These are phyloP conservation scores for Tripterygium wilfordii DNA, from an alignment of 177 flowering plant genomes.

Conservation along the genomic window DNA sequence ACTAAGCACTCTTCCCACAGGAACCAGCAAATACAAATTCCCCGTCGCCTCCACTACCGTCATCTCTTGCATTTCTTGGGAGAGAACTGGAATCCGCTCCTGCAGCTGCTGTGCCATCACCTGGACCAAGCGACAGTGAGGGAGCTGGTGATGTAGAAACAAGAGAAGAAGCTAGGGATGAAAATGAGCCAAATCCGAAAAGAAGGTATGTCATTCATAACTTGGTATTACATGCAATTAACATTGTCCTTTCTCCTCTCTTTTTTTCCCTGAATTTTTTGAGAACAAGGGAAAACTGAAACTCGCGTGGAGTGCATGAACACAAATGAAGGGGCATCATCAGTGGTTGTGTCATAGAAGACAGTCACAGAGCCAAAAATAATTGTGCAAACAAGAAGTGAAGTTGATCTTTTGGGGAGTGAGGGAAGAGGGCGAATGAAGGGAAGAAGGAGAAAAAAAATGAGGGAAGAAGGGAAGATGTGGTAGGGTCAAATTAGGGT, in stretches of 20 bases:
- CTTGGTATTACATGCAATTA: background rate
- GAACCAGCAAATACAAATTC: too few species aligned
- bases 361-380: conserved; percentile 83
- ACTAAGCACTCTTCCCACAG: too few species aligned
- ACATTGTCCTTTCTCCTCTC: background rate
- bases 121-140: conserved; percentile 46
- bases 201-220: conserved; percentile 48
- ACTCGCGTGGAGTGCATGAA: conserved; percentile 33
- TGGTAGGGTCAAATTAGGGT: too few species aligned
- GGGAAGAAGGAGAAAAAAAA: too few species aligned
- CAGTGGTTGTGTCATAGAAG: conserved; percentile 40
- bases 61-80: conserved; percentile 19
- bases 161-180: conserved; percentile 31
- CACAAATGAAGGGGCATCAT: conserved; percentile 32
- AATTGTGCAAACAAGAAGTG: conserved; percentile 93
- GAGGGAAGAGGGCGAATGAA: conserved; percentile 97
- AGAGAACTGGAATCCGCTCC: conserved; percentile 41
- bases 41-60: too few species aligned
- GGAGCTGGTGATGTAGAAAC: conserved; percentile 38
- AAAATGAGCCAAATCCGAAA: conserved; percentile 72
- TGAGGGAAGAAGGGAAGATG: too few species aligned
- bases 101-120: conserved; percentile 24
- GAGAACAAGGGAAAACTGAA: background rate
- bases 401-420: conserved; percentile 95
- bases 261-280: background rate